Conservation (phyloP, 345 rosid genomes). For the Syzygium aqueum region DNA sequence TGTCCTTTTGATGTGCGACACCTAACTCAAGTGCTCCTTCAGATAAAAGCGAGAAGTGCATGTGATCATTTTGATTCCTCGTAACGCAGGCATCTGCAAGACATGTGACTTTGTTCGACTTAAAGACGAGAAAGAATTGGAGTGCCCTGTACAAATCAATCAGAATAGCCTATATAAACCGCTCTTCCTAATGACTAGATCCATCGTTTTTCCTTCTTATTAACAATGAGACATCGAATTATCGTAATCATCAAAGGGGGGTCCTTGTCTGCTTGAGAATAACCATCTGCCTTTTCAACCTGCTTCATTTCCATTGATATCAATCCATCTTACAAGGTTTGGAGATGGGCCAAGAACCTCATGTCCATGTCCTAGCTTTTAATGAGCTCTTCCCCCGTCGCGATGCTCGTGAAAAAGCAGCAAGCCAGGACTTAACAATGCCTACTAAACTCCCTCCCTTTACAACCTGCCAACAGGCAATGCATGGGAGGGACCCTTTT, state of each 20-base stretch:
- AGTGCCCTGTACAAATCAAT: neutral
- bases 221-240: neutral
- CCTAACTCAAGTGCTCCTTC: neutral
- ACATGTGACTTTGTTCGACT: neutral
- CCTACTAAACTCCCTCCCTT: neutral
- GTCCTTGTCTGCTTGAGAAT: neutral
- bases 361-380: neutral
- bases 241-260: neutral
- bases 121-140: rapidly evolving
- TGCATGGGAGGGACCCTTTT: neutral
- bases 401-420: neutral
- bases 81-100: neutral
- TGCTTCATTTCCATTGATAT: neutral
- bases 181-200: neutral
- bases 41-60: neutral
- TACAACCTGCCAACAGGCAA: neutral
- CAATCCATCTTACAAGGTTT: neutral
- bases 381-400: neutral
- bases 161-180: neutral
- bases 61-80: neutral
- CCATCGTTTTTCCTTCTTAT: neutral
- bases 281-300: neutral
- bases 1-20: neutral
- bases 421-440: neutral
- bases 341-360: neutral